Conservation (phyloP, 1,284 basidiomycete genomes). For the Irpex sp. region DNA sequence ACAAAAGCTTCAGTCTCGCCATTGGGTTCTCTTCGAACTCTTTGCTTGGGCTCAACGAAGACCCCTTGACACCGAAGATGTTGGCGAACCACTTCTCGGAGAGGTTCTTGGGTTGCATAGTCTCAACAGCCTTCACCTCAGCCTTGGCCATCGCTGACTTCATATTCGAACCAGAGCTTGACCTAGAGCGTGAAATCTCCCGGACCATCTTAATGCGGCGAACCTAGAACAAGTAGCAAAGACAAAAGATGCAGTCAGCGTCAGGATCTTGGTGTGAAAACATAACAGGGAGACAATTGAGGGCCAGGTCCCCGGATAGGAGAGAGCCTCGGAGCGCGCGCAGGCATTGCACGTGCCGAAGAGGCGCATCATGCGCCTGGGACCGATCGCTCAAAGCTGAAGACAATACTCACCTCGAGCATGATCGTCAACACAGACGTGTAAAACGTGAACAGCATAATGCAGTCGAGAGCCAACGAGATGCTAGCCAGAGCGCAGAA, state of each 20-base stretch:
- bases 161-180: slow-evolving; percentile 21
- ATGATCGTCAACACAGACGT: slow-evolving; percentile 88
- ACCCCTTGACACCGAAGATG: slow-evolving; percentile 67
- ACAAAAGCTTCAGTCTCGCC: slow-evolving; percentile 84
- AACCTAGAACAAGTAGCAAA: slow-evolving; percentile 21
- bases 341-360: background rate
- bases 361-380: background rate
- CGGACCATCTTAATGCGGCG: slow-evolving; percentile 35
- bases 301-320: background rate
- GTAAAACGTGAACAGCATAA: slow-evolving; percentile 90
- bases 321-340: slow-evolving; percentile 1
- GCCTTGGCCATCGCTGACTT: slow-evolving; percentile 22
- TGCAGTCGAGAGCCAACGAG: slow-evolving; percentile 82
- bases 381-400: background rate
- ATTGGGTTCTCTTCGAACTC: slow-evolving; percentile 73
- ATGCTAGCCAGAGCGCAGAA: slow-evolving; percentile 94
- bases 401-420: slow-evolving; percentile 71
- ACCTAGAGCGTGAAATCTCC: slow-evolving; percentile 26
- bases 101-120: slow-evolving; percentile 25
- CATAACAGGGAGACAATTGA: slow-evolving; percentile 2
- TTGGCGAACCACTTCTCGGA: slow-evolving; percentile 45
- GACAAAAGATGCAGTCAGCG: slow-evolving; percentile 11
- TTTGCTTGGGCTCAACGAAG: slow-evolving; percentile 42
- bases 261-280: slow-evolving; percentile 6
- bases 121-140: slow-evolving; percentile 7